A percentile compares a stretch with the other conserved stretches of the same genome.
Evolutionary conservation across 805 yeast species (phyloP).

Genomic region (Candida ficus): DNA sequence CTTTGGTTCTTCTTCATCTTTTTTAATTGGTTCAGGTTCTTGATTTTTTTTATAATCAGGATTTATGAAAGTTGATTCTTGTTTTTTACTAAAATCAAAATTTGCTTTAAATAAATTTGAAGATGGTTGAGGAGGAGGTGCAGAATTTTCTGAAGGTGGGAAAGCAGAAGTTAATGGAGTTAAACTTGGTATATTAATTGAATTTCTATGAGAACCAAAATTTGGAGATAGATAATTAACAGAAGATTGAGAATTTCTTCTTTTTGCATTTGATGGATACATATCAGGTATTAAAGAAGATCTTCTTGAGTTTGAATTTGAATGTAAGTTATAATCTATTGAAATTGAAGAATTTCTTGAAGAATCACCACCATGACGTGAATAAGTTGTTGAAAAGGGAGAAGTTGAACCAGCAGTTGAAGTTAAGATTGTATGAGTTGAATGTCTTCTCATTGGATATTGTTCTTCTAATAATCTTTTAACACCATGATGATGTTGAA

Average conservation of each 20-base stretch:
- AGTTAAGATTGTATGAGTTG: constrained; percentile 23
- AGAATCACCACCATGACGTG: constrained; percentile 21
- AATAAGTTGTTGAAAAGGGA: constrained; percentile 29
- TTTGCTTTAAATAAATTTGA: background rate
- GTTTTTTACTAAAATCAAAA: constrained; percentile 1
- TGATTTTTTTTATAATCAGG: constrained; percentile 2
- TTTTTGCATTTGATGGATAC: constrained; percentile 30
- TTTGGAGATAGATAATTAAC: constrained; percentile 18
- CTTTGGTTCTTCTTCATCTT: constrained; percentile 5
- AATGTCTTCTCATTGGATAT: constrained; percentile 24
- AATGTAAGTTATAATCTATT: constrained; percentile 23
- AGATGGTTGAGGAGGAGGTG: background rate
- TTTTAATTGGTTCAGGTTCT: background rate
- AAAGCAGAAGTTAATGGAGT: constrained; percentile 19
- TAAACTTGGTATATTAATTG: constrained; percentile 16
- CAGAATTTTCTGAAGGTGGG: constrained; percentile 8
- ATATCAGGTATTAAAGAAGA: constrained; percentile 40
- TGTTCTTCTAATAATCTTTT: constrained; percentile 24
- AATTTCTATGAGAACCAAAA: constrained; percentile 21
- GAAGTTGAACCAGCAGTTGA: constrained; percentile 23
- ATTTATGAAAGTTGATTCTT: no score
- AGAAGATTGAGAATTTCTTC: constrained; percentile 19
- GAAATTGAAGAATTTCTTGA: constrained; percentile 39
- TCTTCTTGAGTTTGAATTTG: constrained; percentile 32
- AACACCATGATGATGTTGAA: constrained; percentile 24